A percentile compares a stretch with the other conserved stretches of the same genome.
Conservation (phyloP, 495 filamentous ascomycete species). For the Tuber aestivum region DNA sequence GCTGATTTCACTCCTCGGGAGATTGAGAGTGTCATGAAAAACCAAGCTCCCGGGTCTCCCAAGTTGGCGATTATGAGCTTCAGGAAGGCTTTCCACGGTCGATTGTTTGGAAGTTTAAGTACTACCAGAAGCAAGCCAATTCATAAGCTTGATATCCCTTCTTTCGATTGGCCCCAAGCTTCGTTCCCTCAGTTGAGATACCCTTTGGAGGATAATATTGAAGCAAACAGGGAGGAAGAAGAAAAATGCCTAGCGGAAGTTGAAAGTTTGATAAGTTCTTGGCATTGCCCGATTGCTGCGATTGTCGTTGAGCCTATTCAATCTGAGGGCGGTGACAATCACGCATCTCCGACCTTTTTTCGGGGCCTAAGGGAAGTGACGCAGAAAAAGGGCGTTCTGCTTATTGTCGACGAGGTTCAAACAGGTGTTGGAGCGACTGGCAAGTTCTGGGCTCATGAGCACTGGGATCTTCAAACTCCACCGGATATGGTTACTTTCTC, state of each 20-base stretch:
- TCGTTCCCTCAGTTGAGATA: constrained; percentile 87
- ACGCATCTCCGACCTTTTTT: constrained; percentile 92
- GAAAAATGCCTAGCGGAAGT: constrained; percentile 79
- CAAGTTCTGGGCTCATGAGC: constrained; percentile 98
- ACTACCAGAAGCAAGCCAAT: constrained; percentile 95
- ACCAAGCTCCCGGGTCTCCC: constrained; percentile 75
- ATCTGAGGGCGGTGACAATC: constrained; percentile 98
- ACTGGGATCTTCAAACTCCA: constrained; percentile 78
- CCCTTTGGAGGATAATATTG: constrained; percentile 73
- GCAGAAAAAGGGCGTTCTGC: constrained; percentile 73
- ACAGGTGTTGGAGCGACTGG: constrained; percentile 94
- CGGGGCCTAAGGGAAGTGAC: constrained; percentile 78
- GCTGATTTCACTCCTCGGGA: constrained; percentile 84
- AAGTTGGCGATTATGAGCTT: constrained; percentile 88
- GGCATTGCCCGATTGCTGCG: constrained; percentile 77
- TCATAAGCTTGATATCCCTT: constrained; percentile 97
- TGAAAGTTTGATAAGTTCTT: constrained; percentile 73
- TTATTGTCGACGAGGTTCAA: constrained; percentile 98
- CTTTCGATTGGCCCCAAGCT: constrained; percentile 97
- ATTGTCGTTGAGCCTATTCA: constrained; percentile 94
- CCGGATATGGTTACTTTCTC: constrained; percentile 98
- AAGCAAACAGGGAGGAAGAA: constrained; percentile 80
- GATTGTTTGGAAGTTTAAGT: constrained; percentile 83
- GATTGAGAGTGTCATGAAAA: constrained; percentile 71
- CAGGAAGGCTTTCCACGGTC: constrained; percentile 90